Percentiles rank a stretch among this genome's conserved stretches.
Evolutionary conservation across 116 monocot genomes (phyloP).

Genomic region (Phalaenopsis hybrid): DNA sequence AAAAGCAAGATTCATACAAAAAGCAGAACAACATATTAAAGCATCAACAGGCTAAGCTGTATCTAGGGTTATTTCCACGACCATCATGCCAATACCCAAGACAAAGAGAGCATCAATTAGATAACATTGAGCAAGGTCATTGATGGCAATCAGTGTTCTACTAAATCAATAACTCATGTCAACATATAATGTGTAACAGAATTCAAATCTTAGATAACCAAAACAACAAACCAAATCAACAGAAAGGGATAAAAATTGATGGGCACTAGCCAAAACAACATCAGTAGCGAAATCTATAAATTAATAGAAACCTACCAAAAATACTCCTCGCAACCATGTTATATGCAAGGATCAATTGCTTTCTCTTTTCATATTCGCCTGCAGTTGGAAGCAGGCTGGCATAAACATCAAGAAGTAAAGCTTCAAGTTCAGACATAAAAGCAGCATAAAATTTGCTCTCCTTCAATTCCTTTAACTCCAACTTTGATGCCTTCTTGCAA

Average conservation of each 20-base stretch:
- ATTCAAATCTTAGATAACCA: not conserved
- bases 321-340: slow-evolving; percentile 21
- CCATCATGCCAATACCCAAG: too few relatives aligned
- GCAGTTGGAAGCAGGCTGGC: slow-evolving; percentile 24
- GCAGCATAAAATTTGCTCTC: slow-evolving; percentile 16
- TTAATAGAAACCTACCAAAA: slow-evolving; percentile 24
- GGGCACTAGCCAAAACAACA: too few relatives aligned
- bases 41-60: not conserved
- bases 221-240: too few relatives aligned
- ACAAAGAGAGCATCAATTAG: not conserved
- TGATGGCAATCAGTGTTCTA: not conserved
- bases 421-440: slow-evolving; percentile 27
- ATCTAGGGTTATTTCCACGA: too few relatives aligned
- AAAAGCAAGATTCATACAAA: too few relatives aligned
- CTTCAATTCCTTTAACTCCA: slow-evolving; percentile 29
- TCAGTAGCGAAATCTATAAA: not conserved
- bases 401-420: slow-evolving; percentile 46
- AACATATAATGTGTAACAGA: not conserved
- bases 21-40: too few relatives aligned
- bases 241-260: too few relatives aligned
- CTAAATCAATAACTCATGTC: not conserved
- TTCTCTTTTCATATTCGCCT: slow-evolving; percentile 49
- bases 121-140: not conserved
- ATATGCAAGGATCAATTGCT: slow-evolving; percentile 24
- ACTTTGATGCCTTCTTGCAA: slow-evolving; percentile 17